Evolutionary conservation across 2,329 filamentous ascomycete genomes (phyloP), one percentile per base, ranked within the genome.

Genomic region (Colletotrichum spaethianum): DNA sequence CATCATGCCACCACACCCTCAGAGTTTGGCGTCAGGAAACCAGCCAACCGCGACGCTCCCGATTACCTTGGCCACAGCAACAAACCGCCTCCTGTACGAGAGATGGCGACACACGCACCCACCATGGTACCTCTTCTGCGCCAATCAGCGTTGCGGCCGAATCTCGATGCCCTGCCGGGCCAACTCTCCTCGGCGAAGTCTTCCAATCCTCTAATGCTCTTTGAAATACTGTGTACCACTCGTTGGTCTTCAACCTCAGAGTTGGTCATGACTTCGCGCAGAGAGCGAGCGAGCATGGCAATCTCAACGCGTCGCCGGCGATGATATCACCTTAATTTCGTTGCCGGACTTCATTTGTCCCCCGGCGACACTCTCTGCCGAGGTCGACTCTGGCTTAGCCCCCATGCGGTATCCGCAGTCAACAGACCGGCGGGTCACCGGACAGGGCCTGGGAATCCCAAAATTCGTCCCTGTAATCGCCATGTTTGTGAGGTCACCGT

Each of bases 1-100:
- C 59, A 72, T 68, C 64, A 69, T 63, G 65, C 64, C 64, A 69
- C 69, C 59, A 63, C 69, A 72, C 64, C 48, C 69, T 46, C 46
- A 38, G 33, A 50, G 23, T 20, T 52, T 38, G 44, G 44, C 23
- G n/a, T 40, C 57, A 67, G 23, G 46, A 46, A 57, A 16, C 36
- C 69, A 69, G 44, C 64, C 69, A 72, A 69, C 69, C 69, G 57
- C 65, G 59, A 72, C 64, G 50, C 42, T 44, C 59, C 64, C 59
- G 36, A 72, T 72, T 69, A 63, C 57, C 64, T 68, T 50, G 62
- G 48, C 55, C 36, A 46, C 67, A 42, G 60, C 42, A 23, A 50
- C 52, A 59, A 60, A 66, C 62, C 46, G 38, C 55, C 48, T 40
- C 46, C 44, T 33, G 28, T 68, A 44, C 50, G 33, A 68, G 50